phyloP scores from a whole-genome alignment of 176 grass and related monocot species.

The Aegilops bicornis region DNA sequence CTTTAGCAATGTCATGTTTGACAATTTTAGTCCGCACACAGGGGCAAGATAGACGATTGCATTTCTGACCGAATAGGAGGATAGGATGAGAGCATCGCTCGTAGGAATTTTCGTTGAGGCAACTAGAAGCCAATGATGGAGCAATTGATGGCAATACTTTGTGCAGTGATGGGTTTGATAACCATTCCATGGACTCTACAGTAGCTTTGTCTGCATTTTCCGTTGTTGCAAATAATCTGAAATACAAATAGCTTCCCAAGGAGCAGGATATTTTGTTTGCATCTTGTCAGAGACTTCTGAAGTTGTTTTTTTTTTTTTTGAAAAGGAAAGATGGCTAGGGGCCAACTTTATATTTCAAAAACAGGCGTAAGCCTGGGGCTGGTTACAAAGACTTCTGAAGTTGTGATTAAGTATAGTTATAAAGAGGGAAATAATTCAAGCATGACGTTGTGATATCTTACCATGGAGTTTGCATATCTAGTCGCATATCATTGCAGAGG shows the following conservation, averaged over 20 bases:
- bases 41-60: neutral
- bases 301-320: too few relatives aligned
- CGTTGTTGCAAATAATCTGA: neutral
- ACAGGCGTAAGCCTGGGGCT: too few relatives aligned
- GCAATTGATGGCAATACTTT: neutral
- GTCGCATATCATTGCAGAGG: conserved; percentile 3
- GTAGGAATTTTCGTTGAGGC: neutral
- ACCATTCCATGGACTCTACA: neutral
- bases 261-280: neutral
- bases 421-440: neutral
- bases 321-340: too few relatives aligned
- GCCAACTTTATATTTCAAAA: too few relatives aligned
- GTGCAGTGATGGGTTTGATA: too few relatives aligned
- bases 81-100: neutral
- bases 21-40: neutral
- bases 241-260: neutral
- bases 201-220: neutral
- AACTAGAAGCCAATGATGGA: neutral
- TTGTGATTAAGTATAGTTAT: neutral
- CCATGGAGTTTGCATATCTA: conserved; percentile 8
- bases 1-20: neutral
- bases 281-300: neutral
- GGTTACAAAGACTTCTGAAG: neutral
- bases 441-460: neutral
- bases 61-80: neutral